These are phyloP conservation scores for Jacaranda copaia DNA, from an alignment of 257 asterid species.

Conservation along the genomic window DNA sequence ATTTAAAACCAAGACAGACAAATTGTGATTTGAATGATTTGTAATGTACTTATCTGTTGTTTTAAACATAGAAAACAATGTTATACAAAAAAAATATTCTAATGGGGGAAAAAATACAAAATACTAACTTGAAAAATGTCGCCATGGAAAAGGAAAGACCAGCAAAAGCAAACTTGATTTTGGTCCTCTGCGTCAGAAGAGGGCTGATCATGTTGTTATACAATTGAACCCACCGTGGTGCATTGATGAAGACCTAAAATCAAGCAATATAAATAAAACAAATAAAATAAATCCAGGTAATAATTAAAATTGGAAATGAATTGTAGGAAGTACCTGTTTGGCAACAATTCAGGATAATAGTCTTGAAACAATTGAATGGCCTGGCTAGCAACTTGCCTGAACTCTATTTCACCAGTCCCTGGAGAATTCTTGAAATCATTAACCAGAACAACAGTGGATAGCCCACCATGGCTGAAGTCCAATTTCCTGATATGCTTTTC, in stretches of 20 bases:
- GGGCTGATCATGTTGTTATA: constrained; percentile 50
- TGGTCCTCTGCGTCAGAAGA: constrained; percentile 45
- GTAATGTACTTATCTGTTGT: too few species aligned
- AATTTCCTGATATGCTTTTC: constrained; percentile 44
- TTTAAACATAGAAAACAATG: too few species aligned
- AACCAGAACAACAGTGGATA: constrained; percentile 41
- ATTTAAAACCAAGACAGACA: too few species aligned
- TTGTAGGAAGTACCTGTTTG: constrained; percentile 41
- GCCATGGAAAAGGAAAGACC: constrained; percentile 40
- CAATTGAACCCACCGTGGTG: constrained; percentile 56
- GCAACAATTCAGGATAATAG: constrained; percentile 56
- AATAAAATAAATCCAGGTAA: not conserved
- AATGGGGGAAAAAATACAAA: too few species aligned
- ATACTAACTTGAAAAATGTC: constrained; percentile 46
- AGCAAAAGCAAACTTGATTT: constrained; percentile 48
- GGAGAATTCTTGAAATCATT: constrained; percentile 49
- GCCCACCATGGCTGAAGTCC: constrained; percentile 42
- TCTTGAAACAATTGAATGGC: constrained; percentile 52
- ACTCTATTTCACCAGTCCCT: constrained; percentile 39
- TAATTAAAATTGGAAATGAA: too few species aligned
- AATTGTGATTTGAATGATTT: too few species aligned
- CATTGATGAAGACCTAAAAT: constrained; percentile 46
- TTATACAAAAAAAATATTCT: not conserved
- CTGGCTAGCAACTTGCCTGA: constrained; percentile 36
- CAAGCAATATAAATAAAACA: not conserved